Base-by-base conservation (phyloP, 2,329 filamentous ascomycete species). In the Aspergillus sp. region DNA sequence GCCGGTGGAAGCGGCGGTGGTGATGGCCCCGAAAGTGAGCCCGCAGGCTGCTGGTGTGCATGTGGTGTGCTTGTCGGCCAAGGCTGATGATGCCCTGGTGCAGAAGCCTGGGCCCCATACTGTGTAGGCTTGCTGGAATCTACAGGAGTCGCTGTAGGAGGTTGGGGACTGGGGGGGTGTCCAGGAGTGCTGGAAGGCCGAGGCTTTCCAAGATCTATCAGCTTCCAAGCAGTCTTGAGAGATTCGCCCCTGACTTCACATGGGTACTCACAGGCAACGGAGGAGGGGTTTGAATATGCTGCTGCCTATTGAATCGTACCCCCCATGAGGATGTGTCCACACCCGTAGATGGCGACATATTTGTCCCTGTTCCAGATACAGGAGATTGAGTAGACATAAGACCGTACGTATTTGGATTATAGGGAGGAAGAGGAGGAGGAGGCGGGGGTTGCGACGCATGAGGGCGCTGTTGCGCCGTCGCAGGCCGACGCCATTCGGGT, bases 1-100 rank as follows among this genome's bases (percentile, higher is more conserved):
- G 65, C 70, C 6, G 70, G 69, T 24, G 78, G 78, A 46, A 77
- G 77, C n/a, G 77, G 76, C 1, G 75, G 77, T n/a, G 72, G 73
- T 14, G 77, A 75, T 6, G 62, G 61, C 1, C 56, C 52, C 16
- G 77, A 71, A 29, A 71, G 59, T 55, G 68, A 52, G n/a, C 55
- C 56, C 42, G 59, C 58, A 54, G 62, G 54, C n/a, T 65, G 65
- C 31, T 68, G 69, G 32, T 56, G 51, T 18, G 64, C 61, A 62
- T 73, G 67, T 29, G 70, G 59, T 39, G 64, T 57, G 52, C 63
- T 66, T 20, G 64, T 61, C 14, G 64, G 61, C 65, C 64, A 69
- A 52, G 61, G 68, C 24, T 65, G 65, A 55, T 61, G 56, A n/a
- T 56, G 49, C 24, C 57, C 57, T 3, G 49, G 18, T 52, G 51